Evolutionary conservation across 176 grass and related monocot species (phyloP), one percentile per base, ranked within the genome.

Genomic region (Elaeis guineensis): DNA sequence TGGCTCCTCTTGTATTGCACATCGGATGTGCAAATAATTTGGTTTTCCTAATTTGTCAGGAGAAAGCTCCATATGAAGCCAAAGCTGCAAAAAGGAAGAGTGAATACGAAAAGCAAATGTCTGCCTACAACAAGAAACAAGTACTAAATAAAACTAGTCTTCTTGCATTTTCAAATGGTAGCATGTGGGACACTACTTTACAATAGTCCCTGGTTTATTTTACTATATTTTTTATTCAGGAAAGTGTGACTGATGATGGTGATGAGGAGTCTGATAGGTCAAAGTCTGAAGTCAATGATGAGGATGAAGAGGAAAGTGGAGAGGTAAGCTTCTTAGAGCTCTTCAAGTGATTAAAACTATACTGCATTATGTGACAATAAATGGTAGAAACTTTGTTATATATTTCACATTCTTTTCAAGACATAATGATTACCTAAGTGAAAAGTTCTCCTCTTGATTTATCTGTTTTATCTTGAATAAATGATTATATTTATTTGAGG

Each of bases 21-120:
- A 44, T 44, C 35, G 2, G 8, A 44, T 44, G 32, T 44, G 9
- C 35, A 12, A 44, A 44, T 44, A 18, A 25, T n/a, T 30, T 61
- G 17, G 7, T 39, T 61, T 32, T 61, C 20, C 16, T 19, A 21
- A 19, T 61, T 25, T 61, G 26, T 61, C 58, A 61, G 58, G 58
- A 61, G 26, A 61, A 61, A 61, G 58, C 58, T 18, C 58, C 58
- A 8, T 61, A 39, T 39, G 58, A 61, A 61, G 58, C 58, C 25
- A 61, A 61, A 61, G 58, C 58, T 61, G 58, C 58, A 20, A 61
- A 61, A 61, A 26, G 58, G 58, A 61, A 61, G 58, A 61, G 17
- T 61, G 58, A 61, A n/a, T 61, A 61, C 29, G 58, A 61, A 32
- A 61, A 61, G 28, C 58, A 61, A 32, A 61, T 61, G 58, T 17